Evolutionary conservation across 495 filamentous ascomycete species (phyloP), one percentile per base, ranked within the genome.

Genomic region (Amphirosellinia nigrospora): DNA sequence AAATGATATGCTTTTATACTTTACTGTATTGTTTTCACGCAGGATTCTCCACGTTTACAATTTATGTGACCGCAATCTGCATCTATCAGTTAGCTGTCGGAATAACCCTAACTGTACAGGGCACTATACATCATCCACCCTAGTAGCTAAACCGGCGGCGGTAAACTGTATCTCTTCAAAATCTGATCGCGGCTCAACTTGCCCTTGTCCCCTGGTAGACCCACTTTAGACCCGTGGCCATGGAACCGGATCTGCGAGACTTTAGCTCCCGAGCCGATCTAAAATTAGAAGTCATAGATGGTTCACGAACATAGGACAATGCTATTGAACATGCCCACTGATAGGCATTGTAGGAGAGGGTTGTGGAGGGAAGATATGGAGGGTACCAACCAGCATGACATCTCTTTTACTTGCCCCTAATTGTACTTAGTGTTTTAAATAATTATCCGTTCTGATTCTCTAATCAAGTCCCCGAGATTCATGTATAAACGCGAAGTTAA

Each of bases 191-290:
- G 50, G 53, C 16, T 58, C 7, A 21, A 10, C 53, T 30, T 58
- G 53, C 53, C 30, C 53, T 56, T 58, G 53, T 21, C 19, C 32
- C 30, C 9, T 58, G 32, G 21, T 13, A n/a, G 63, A n/a, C 55
- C 66, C 66, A 60, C 66, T 52, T 30, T 32, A 19, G 21, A 43
- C 53, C 66, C 66, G 43, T n/a, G 8, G 3, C 55, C 32, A n/a
- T 68, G 66, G 66, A 38, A 56, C 41, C 34, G 55, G 66, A 45
- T 60, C 39, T 50, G 9, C 26, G 23, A 67, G 59, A 45, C n/a
- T 38, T 19, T 67, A 53, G 52, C 43, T 67, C 36, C 64, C 52
- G 65, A n/a, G 9, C 21, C 7, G 52, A 21, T 58, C 65, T 67
- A 67, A 67, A 67, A 58, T 58, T 67, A 59, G 65, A 67, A 59